Evolutionary conservation across 805 yeast genomes (phyloP).

Genomic region (Hanseniaspora clermontiae): DNA sequence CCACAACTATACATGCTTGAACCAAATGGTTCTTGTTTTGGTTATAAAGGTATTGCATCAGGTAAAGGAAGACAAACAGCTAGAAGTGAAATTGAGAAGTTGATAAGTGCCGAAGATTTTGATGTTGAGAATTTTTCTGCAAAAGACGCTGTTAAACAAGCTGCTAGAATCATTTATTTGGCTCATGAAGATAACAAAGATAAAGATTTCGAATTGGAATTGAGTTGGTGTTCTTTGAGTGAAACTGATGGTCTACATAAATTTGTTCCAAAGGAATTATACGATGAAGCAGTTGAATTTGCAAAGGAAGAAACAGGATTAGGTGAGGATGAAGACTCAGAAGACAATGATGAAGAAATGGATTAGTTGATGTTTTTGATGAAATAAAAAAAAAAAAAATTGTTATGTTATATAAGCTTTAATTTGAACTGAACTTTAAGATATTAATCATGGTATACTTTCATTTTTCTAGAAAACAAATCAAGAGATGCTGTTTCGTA

Average conservation of each 20-base stretch:
- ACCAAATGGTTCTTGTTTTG: constrained; percentile 97
- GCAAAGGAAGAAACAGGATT: constrained; percentile 57
- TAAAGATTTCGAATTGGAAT: constrained; percentile 89
- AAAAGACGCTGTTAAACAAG: constrained; percentile 78
- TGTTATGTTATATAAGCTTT: too few species aligned
- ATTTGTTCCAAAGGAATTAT: constrained; percentile 63
- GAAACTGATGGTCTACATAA: constrained; percentile 74
- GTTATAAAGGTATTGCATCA: constrained; percentile 91
- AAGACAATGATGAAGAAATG: constrained; percentile 18
- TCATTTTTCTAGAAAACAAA: too few species aligned
- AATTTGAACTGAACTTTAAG: too few species aligned
- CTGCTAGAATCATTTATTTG: constrained; percentile 80
- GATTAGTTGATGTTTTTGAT: constrained; percentile 2
- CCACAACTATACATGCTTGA: constrained; percentile 85
- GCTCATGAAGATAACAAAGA: constrained; percentile 98
- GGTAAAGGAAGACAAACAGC: constrained; percentile 99
- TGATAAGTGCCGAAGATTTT: constrained; percentile 35
- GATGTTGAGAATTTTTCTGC: constrained; percentile 39
- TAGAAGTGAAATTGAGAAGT: constrained; percentile 86
- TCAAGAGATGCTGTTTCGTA: too few species aligned
- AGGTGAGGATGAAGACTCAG: constrained; percentile 21
- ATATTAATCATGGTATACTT: too few species aligned
- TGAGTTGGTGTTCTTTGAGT: constrained; percentile 70
- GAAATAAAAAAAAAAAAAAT: background rate
- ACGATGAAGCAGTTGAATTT: constrained; percentile 68